Conservation (phyloP, 108 stramenopile species). For the Hondaea fermentalgiana region DNA sequence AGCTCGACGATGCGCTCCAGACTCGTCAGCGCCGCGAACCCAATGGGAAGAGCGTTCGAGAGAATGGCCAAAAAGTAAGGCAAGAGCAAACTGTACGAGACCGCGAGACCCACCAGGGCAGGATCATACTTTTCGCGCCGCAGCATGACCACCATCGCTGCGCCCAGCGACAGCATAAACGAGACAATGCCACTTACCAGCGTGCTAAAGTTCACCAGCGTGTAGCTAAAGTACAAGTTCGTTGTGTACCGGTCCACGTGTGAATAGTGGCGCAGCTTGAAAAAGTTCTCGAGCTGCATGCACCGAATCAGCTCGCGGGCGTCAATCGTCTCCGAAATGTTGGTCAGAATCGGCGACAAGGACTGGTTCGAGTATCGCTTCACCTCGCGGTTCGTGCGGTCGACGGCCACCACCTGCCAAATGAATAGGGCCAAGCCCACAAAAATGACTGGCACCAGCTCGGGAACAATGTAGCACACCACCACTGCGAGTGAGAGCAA, state of each 20-base stretch:
- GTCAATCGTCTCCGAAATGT: not conserved
- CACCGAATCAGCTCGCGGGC: slow-evolving; percentile 12
- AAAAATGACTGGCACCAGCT: not conserved
- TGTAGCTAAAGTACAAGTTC: not conserved
- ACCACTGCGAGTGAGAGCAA: not conserved
- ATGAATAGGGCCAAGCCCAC: not conserved
- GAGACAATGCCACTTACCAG: slow-evolving; percentile 44
- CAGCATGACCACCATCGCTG: slow-evolving; percentile 67
- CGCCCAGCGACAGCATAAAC: slow-evolving; percentile 55
- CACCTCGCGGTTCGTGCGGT: slow-evolving; percentile 19
- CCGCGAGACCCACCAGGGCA: not conserved
- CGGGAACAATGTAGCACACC: not conserved
- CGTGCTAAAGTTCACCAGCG: not conserved
- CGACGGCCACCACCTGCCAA: not conserved
- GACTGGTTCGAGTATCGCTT: slow-evolving; percentile 21
- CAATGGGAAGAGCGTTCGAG: slow-evolving; percentile 45
- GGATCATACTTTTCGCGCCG: slow-evolving; percentile 48
- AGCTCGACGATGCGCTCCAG: slow-evolving; percentile 52
- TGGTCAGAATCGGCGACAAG: not conserved
- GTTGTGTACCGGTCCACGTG: slow-evolving; percentile 2
- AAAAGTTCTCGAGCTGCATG: not conserved
- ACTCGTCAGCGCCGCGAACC: slow-evolving; percentile 52
- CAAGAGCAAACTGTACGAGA: not conserved
- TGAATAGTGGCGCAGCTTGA: not conserved
- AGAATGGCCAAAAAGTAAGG: slow-evolving; percentile 17